Base-by-base conservation (phyloP, 176 grass and related monocot genomes). In the Oryza officinalis region DNA sequence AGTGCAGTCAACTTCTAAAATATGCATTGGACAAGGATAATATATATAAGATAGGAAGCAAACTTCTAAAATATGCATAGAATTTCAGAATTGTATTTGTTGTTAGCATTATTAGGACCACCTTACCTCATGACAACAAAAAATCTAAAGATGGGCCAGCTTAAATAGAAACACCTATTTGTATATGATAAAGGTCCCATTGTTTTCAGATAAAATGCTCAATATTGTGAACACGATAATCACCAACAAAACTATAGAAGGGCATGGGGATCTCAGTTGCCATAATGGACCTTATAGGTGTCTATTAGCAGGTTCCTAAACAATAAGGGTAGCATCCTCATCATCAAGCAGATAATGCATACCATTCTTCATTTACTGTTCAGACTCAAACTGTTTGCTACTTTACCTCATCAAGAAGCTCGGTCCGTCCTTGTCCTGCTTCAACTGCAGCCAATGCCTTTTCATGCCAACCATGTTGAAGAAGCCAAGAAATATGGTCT, bases 401-500 rank as follows among this genome's bases (percentile, higher is more conserved):
- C 49, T 68, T 85, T 88, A 96, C 96, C 96, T 99, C 96, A 69
- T 99, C 93, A 89, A 94, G 89, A 87, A 99, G 91, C 64, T 94
- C 96, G 20, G 89, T 94, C 22, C 70, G 90, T 72, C 91, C 96
- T 82, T 99, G 87, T 33, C 91, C 91, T 72, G 83, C 91, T 88
- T 99, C 96, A 78, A 93, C 96, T 65, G 91, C 96, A 83, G 93
- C 96, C 85, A 99, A 92, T 84, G 96, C 96, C 67, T 99, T 99
- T 90, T 99, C 93, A 84, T 99, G 96, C 60, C 80, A 99, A 70
- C 89, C 96, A 92, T 99, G 96, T 86, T 99, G 85, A 78, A 99
- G 89, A 90, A 99, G 93, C 96, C 96, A 99, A 30, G 91, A 75
- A 90, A 99, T 96, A 85, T 99, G 96, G 81, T 99, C 96, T 92